Percentiles rank a stretch among this genome's conserved stretches.
phyloP scores from a whole-genome alignment of 2,329 filamentous ascomycete genomes.

The Trichoderma endophyticum region DNA sequence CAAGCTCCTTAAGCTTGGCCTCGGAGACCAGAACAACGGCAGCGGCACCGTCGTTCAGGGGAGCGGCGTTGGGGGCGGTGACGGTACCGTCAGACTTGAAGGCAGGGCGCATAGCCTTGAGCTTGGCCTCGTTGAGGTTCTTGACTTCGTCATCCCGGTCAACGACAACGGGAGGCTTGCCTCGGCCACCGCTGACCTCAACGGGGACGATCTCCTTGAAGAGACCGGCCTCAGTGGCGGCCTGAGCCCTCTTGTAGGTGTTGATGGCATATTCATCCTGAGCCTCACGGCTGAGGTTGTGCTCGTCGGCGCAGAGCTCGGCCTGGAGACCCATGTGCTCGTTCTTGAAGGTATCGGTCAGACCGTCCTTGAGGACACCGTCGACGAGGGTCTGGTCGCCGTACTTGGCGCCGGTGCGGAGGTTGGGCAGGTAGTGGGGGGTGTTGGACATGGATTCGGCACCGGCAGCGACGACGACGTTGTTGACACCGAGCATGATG shows the following conservation, averaged over 20 bases:
- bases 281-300: constrained; percentile 75
- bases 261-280: constrained; percentile 96
- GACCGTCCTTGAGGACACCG: constrained; percentile 88
- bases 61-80: constrained; percentile 93
- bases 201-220: constrained; percentile 91
- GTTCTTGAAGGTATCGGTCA: constrained; percentile 92
- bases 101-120: constrained; percentile 78
- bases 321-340: constrained; percentile 94
- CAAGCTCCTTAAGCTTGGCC: constrained; percentile 87
- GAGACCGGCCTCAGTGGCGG: constrained; percentile 73
- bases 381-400: constrained; percentile 87
- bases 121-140: constrained; percentile 83
- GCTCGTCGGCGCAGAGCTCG: constrained; percentile 86
- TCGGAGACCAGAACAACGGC: constrained; percentile 93
- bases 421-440: constrained; percentile 87
- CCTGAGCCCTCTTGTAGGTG: constrained; percentile 90
- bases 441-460: constrained; percentile 98
- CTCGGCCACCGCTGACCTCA: constrained; percentile 81
- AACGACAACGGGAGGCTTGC: constrained; percentile 79
- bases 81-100: constrained; percentile 84
- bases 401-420: constrained; percentile 89
- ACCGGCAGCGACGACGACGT: constrained; percentile 89
- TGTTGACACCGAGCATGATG: constrained; percentile 93
- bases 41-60: constrained; percentile 90
- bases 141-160: constrained; percentile 93